Percentiles rank a stretch among this genome's conserved stretches.
Conservation (phyloP, 768 basidiomycete species). For the Postia placenta region DNA sequence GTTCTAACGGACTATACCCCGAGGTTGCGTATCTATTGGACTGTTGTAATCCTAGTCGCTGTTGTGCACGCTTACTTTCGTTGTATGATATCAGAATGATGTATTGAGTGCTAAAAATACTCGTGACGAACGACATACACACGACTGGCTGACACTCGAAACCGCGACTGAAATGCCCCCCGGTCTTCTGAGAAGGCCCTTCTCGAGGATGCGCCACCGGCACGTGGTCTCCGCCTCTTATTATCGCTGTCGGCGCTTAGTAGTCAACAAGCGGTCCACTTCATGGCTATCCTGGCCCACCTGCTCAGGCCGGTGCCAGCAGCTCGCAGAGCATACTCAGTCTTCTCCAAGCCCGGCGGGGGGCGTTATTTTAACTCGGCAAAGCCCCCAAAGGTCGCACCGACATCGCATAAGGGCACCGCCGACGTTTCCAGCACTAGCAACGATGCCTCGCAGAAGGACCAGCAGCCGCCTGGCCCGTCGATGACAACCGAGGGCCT, state of each 20-base stretch:
- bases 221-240: neutral
- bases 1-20: no score
- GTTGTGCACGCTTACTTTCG: no score
- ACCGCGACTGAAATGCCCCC: no score
- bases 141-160: no score
- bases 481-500: slow-evolving; percentile 2
- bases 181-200: no score
- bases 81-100: no score
- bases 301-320: slow-evolving; percentile 42
- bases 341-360: slow-evolving; percentile 76
- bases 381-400: slow-evolving; percentile 50
- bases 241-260: neutral
- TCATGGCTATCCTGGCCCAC: slow-evolving; percentile 43
- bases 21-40: no score
- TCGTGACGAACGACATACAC: no score
- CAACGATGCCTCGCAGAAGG: slow-evolving; percentile 11
- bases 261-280: neutral
- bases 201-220: neutral
- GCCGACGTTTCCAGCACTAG: slow-evolving; percentile 34
- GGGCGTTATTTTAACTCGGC: slow-evolving; percentile 69
- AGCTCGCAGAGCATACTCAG: slow-evolving; percentile 59
- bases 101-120: no score
- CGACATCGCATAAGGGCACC: slow-evolving; percentile 30
- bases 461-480: slow-evolving; percentile 6
- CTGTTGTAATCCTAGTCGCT: no score